Base-by-base conservation (phyloP, 192 early-diverging fungal species). In the Phycomyces nitens region DNA sequence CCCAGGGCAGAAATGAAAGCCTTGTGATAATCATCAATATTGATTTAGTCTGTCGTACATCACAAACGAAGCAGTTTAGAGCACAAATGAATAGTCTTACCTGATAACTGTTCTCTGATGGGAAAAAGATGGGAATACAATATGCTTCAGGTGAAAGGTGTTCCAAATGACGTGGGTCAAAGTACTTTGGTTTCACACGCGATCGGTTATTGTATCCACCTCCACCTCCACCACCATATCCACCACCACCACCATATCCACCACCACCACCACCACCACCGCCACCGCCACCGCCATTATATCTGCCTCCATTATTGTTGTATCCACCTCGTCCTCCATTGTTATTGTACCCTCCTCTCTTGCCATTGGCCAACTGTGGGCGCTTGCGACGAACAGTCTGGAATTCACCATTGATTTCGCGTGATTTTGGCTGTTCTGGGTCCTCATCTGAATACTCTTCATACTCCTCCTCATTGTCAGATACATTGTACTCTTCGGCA, bases 121-220 rank as follows among this genome's bases (percentile, higher is more conserved):
- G 73, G 50, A 75, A 75, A 53, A 75, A 75, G 39, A 61, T 34
- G 29, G 68, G 68, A 15, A 69, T 63, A 58, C 68, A 69, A 55
- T 62, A 75, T 42, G 64, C 34, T 22, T 66, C 55, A 44, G 43
- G 20, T 24, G 68, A 24, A 27, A 69, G 39, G 20, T 23, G 23
- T 38, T 47, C 68, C 23, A 69, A 53, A 27, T n/a, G 18, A 5
- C 18, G 21, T 26, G 68, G 68, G 10, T 54, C 39, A 39, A 69
- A 69, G 14, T 43, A 14, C n/a, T 52, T 15, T 15, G 12, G n/a
- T 0, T 12, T 49, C 18, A 18, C 47, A 47, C 44, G 18, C 44
- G 44, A 51, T 44, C 22, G 11, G 47, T 49, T 49, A 49, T 26
- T 39, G 47, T 9, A 26, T 14, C 16, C 29, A 34, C 23, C 27